Percentiles rank a stretch among this genome's conserved stretches.
phyloP scores from a whole-genome alignment of 2,329 filamentous ascomycete genomes.

The Colletotrichum caudatum region DNA sequence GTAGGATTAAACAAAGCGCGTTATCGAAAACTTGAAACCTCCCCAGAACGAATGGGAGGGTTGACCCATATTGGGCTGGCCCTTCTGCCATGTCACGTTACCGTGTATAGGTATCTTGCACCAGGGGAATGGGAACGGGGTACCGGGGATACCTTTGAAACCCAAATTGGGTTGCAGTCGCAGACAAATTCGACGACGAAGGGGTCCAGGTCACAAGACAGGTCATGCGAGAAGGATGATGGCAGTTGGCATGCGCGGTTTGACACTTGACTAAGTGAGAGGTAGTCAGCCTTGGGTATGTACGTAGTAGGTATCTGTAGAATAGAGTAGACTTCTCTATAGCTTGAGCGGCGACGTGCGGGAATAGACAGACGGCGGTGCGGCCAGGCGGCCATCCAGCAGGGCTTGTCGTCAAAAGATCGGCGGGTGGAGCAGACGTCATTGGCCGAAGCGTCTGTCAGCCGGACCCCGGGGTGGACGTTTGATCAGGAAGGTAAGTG shows the following conservation, averaged over 20 bases:
- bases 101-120: neutral
- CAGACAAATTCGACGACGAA: conserved; percentile 6
- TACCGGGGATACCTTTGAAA: conserved; percentile 15
- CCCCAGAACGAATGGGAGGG: conserved; percentile 11
- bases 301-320: neutral
- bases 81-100: neutral
- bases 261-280: conserved; percentile 30
- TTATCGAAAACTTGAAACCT: conserved; percentile 39
- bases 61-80: conserved; percentile 4
- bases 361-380: conserved; percentile 29
- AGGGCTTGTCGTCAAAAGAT: conserved; percentile 42
- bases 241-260: conserved; percentile 13
- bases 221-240: neutral
- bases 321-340: neutral
- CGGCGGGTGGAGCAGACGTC: conserved; percentile 38
- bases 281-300: neutral
- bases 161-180: neutral
- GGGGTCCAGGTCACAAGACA: conserved; percentile 19
- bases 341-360: neutral
- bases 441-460: conserved; percentile 40
- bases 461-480: conserved; percentile 36
- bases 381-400: conserved; percentile 31
- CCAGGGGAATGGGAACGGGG: conserved; percentile 9
- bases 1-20: conserved; percentile 13
- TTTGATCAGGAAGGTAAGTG: conserved; percentile 18